Evolutionary conservation across 2,329 filamentous ascomycete species (phyloP).

Genomic region (Albifimbria verrucaria): DNA sequence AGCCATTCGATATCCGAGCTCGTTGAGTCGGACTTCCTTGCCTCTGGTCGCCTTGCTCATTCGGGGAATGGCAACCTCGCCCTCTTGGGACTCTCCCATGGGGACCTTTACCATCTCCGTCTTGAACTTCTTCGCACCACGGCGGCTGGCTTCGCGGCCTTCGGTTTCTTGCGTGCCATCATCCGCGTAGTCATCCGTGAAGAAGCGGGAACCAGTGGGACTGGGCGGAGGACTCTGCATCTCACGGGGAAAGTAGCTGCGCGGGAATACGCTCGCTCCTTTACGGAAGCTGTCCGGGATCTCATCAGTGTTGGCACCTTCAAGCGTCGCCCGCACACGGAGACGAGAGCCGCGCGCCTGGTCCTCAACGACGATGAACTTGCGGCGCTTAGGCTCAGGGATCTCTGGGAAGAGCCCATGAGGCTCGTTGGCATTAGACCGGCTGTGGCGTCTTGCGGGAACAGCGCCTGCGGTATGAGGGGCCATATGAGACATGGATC

Average conservation of each 20-base stretch:
- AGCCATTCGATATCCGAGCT: constrained; percentile 90
- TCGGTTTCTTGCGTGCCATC: constrained; percentile 52
- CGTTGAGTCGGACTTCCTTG: constrained; percentile 88
- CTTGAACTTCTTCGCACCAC: constrained; percentile 26
- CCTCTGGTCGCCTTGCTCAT: constrained; percentile 66
- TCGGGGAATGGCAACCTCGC: constrained; percentile 71
- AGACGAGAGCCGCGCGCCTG: constrained; percentile 76
- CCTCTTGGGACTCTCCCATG: constrained; percentile 64
- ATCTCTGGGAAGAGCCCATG: constrained; percentile 81
- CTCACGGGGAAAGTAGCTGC: constrained; percentile 87
- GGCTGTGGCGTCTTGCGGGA: constrained; percentile 31
- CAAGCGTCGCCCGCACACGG: constrained; percentile 87
- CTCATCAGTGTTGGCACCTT: constrained; percentile 89
- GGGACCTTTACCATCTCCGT: constrained; percentile 57
- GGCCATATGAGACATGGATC: constrained; percentile 62
- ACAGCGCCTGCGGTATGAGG: constrained; percentile 33
- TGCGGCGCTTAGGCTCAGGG: constrained; percentile 86
- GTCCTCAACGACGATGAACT: constrained; percentile 95
- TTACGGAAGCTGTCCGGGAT: constrained; percentile 95
- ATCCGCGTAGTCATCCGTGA: constrained; percentile 61
- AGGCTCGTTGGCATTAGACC: constrained; percentile 54
- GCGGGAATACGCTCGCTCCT: constrained; percentile 83
- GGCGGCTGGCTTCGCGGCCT: constrained; percentile 38
- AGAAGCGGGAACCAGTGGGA: constrained; percentile 71
- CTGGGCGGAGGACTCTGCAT: constrained; percentile 84